These are phyloP conservation scores for Rhodotorula sp. DNA, from an alignment of 1,284 basidiomycete genomes.

Conservation along the genomic window DNA sequence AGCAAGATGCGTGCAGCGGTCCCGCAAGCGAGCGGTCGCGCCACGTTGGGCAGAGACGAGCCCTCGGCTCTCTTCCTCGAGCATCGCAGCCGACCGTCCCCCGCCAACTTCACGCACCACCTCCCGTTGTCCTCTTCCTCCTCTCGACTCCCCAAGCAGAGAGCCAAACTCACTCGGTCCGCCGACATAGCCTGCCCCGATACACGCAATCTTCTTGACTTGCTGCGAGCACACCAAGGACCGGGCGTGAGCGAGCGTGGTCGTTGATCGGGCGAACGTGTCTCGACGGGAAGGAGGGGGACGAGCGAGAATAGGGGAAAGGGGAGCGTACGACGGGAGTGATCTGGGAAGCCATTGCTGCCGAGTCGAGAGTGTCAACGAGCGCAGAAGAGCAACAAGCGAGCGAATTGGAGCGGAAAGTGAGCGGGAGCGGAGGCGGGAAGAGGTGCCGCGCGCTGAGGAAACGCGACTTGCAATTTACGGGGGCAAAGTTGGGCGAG, in stretches of 20 bases:
- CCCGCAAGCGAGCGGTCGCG: too few species aligned
- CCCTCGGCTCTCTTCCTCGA: too few species aligned
- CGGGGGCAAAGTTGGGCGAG: too few species aligned
- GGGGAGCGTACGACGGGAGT: slow-evolving; percentile 35
- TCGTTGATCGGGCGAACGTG: neutral
- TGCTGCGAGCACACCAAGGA: slow-evolving; percentile 11
- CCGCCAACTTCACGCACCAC: too few species aligned
- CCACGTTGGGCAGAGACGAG: too few species aligned
- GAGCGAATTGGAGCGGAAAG: neutral
- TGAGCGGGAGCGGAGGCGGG: neutral
- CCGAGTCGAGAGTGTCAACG: neutral
- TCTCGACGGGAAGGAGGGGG: neutral
- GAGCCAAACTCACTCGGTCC: slow-evolving; percentile 57
- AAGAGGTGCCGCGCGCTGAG: slow-evolving; percentile 3
- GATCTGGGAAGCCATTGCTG: slow-evolving; percentile 30
- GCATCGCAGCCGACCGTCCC: too few species aligned
- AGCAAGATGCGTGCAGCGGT: too few species aligned
- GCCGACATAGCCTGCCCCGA: slow-evolving; percentile 93
- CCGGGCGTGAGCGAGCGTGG: neutral
- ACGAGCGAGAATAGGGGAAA: neutral
- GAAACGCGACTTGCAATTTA: too few species aligned
- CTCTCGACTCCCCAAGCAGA: too few species aligned
- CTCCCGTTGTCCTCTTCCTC: neutral
- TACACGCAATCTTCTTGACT: slow-evolving; percentile 52
- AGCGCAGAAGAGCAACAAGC: neutral